Base-by-base conservation (phyloP, 331 rosid genomes). In the Pyrus hybrid region DNA sequence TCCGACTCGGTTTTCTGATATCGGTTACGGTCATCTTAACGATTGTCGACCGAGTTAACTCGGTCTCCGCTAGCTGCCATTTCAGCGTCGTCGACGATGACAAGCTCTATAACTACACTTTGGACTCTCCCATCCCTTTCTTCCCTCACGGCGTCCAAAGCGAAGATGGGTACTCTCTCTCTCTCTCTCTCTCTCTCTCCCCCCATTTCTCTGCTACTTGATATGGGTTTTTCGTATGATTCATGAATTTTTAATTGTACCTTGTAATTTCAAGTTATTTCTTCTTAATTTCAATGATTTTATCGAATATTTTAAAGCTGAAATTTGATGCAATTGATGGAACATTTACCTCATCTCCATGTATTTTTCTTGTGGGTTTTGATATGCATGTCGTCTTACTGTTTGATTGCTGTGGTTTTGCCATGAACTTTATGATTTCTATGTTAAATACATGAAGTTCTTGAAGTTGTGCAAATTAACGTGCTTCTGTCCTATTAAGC, bases 91-190 rank as follows among this genome's bases (percentile, higher is more conserved):
- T 43, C 66, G 86, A 82, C 67, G 78, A 75, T 26, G 35, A 84
- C 75, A 90, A 82, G 81, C 87, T 92, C 26, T 95, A 95, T 83
- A 85, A 84, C 85, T 95, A 82, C 75, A 81, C 84, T 65, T 86
- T 90, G 82, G 91, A 88, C n/a, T 86, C 96, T 83, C 93, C 97
- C 30, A 71, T 78, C 49, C 88, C 85, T 21, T 64, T 80, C 76
- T 90, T 80, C 70, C 97, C 97, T 80, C 97, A 90, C 47, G 99
- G 99, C 78, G 64, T 89, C 68, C 93, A 85, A 85, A 95, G 97
- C 82, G 99, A 95, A 87, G 97, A 95, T 85, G 99, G 99, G 97
- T 95, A 70, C 75, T 29, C 33, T 25, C 74, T 51, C 33, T 73
- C 28, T 26, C 28, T 26, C 76, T 28, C 32, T 23, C 74, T 51